Evolutionary conservation across 345 rosid species (phyloP).

Genomic region (Eucalyptus shirleyi): DNA sequence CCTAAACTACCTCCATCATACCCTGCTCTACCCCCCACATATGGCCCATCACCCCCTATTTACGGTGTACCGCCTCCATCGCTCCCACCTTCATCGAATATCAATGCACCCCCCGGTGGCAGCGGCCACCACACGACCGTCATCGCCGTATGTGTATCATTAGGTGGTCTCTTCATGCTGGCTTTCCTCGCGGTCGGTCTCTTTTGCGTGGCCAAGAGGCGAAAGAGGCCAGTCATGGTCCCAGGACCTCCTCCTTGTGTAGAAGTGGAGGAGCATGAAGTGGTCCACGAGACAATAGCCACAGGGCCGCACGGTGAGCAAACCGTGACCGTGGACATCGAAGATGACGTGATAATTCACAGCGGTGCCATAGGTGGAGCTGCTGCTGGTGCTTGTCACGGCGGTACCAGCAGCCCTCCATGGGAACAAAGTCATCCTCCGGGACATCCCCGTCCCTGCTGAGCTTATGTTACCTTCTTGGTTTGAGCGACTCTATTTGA

Average conservation of each 20-base stretch:
- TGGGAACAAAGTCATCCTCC: not conserved
- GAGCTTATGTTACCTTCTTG: not conserved
- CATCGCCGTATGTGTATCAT: slow-evolving; percentile 9
- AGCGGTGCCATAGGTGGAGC: not conserved
- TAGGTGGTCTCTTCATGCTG: slow-evolving; percentile 11
- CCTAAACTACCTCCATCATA: not conserved
- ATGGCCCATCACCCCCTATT: not conserved
- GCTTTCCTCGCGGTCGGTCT: slow-evolving; percentile 16
- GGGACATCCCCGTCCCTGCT: not conserved
- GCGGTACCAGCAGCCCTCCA: not conserved
- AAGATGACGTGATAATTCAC: slow-evolving; percentile 1
- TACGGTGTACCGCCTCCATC: not conserved
- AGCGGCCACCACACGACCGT: slow-evolving; percentile 1
- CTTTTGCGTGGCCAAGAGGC: slow-evolving; percentile 16
- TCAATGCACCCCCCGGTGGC: not conserved
- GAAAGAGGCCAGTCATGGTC: not conserved
- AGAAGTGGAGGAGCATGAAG: slow-evolving; percentile 3
- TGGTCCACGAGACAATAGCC: not conserved
- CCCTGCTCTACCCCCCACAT: not conserved
- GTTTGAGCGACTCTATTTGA: not conserved
- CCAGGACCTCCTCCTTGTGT: not conserved
- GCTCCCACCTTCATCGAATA: not conserved
- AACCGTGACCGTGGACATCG: not conserved
- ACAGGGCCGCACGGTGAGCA: slow-evolving; percentile 1
- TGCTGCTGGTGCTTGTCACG: not conserved